A percentile compares a stretch with the other conserved stretches of the same genome.
Evolutionary conservation across 2,329 filamentous ascomycete species (phyloP).

Genomic region (Sclerotinia trifoliorum): DNA sequence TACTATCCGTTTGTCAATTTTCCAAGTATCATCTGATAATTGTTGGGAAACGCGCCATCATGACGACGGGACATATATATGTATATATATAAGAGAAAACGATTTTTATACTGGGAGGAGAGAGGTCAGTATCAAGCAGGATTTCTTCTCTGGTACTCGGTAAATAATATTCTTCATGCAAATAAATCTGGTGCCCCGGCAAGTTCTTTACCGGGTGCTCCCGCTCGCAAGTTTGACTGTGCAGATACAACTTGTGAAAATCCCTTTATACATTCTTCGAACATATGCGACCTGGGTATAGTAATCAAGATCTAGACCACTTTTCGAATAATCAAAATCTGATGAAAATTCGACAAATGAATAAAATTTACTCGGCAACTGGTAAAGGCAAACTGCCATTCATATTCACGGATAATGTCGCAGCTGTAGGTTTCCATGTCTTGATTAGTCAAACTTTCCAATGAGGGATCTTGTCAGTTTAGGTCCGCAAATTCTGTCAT

Average conservation of each 20-base stretch:
- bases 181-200: not conserved
- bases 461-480: constrained; percentile 42
- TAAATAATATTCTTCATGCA: not conserved
- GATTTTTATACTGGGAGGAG: not conserved
- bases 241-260: not conserved
- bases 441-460: constrained; percentile 42
- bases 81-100: not conserved
- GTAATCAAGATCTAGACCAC: constrained; percentile 27
- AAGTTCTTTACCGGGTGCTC: not conserved
- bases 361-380: constrained; percentile 46
- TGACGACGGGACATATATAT: not conserved
- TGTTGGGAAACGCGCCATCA: not conserved
- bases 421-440: constrained; percentile 44
- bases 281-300: constrained; percentile 1
- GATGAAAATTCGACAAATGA: constrained; percentile 10
- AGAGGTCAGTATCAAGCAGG: not conserved
- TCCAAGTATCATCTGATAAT: not conserved
- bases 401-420: constrained; percentile 49
- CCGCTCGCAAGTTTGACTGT: constrained; percentile 2
- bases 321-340: constrained; percentile 15
- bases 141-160: not conserved
- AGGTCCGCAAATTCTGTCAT: constrained; percentile 39
- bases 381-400: constrained; percentile 47
- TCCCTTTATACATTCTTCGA: not conserved
- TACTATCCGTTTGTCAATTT: not conserved